Percentiles rank a stretch among this genome's conserved stretches.
These are phyloP conservation scores for Cutaneotrichosporon curvatum DNA, from an alignment of 1,284 basidiomycete genomes.

Conservation along the genomic window DNA sequence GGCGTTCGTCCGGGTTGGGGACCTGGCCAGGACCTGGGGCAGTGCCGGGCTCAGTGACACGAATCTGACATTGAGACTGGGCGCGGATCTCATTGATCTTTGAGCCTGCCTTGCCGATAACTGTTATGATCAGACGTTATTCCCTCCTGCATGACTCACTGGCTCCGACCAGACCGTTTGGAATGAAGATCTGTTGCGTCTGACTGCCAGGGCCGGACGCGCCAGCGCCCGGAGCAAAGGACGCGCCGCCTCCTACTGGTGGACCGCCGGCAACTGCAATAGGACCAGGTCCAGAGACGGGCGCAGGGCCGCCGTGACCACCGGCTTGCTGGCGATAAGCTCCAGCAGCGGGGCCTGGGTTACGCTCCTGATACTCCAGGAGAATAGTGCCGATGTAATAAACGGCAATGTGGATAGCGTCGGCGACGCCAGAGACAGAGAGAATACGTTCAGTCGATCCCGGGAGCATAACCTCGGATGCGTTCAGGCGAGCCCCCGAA, in stretches of 20 bases:
- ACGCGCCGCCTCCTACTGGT: background rate
- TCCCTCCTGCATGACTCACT: no score
- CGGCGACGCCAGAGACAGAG: constrained; percentile 97
- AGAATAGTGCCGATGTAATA: constrained; percentile 98
- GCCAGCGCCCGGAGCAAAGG: constrained; percentile 7
- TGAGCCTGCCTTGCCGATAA: constrained; percentile 96
- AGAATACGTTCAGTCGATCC: constrained; percentile 98
- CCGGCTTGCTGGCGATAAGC: constrained; percentile 39
- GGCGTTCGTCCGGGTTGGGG: constrained; percentile 64
- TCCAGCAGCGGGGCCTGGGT: constrained; percentile 31
- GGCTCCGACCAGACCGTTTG: constrained; percentile 93
- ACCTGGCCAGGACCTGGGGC: constrained; percentile 46
- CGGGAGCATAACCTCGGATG: constrained; percentile 95
- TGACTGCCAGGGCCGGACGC: constrained; percentile 51
- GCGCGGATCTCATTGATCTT: constrained; percentile 98
- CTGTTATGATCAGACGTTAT: constrained; percentile 19
- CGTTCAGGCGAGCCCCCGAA: constrained; percentile 89
- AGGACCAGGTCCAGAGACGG: constrained; percentile 11
- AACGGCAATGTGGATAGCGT: constrained; percentile 98
- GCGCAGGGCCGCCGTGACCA: constrained; percentile 10
- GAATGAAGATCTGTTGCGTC: constrained; percentile 98
- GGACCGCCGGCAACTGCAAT: constrained; percentile 6
- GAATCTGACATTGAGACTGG: constrained; percentile 90
- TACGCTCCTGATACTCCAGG: constrained; percentile 84
- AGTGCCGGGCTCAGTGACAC: constrained; percentile 94